A percentile compares a stretch with the other conserved stretches of the same genome.
These are phyloP conservation scores for Blastobotrys malaysiensis DNA, from an alignment of 1,139 yeast genomes.

Conservation along the genomic window DNA sequence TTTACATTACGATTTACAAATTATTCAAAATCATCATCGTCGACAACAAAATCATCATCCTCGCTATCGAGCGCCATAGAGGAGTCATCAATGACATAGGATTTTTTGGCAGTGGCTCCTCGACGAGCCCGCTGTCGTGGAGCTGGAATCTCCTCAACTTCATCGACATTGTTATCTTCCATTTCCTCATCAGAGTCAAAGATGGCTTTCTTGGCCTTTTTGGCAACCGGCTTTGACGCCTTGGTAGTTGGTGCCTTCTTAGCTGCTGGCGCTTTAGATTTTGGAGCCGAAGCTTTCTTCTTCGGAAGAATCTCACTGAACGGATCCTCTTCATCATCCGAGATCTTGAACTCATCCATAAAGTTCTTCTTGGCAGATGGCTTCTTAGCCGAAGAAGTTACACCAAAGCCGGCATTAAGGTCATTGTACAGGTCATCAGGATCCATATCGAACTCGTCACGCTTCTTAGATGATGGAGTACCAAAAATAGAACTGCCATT, in stretches of 20 bases:
- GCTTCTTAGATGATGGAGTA: slow-evolving; percentile 23
- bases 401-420: slow-evolving; percentile 13
- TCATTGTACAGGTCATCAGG: slow-evolving; percentile 27
- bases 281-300: slow-evolving; percentile 1
- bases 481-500: slow-evolving; percentile 25
- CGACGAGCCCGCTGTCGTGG: not conserved
- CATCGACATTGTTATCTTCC: not conserved
- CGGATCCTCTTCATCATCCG: slow-evolving; percentile 2
- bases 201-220: not conserved
- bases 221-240: slow-evolving; percentile 14
- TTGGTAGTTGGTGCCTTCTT: slow-evolving; percentile 3
- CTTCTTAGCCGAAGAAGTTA: slow-evolving; percentile 5
- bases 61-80: not conserved
- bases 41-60: not conserved
- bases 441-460: slow-evolving; percentile 28
- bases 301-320: not conserved
- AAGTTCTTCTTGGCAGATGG: slow-evolving; percentile 8
- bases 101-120: not conserved
- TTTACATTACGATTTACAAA: not conserved
- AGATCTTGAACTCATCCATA: slow-evolving; percentile 8
- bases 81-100: not conserved
- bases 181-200: not conserved
- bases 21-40: not conserved
- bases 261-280: slow-evolving; percentile 1
- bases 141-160: not conserved